These are phyloP conservation scores for Coemansia sp. DNA, from an alignment of 192 early-diverging fungal genomes.

Conservation along the genomic window DNA sequence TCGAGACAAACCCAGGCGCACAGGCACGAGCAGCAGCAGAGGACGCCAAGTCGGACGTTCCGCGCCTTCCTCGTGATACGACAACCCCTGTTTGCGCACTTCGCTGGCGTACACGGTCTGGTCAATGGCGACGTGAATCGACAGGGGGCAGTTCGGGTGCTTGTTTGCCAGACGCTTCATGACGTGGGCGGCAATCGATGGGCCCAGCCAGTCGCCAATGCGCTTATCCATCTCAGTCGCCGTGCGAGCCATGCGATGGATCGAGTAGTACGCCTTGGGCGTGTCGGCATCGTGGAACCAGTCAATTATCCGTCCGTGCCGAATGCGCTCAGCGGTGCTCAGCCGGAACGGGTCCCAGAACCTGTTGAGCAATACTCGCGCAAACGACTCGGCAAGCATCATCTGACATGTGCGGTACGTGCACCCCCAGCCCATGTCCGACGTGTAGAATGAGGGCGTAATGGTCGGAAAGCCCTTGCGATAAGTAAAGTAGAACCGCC, in stretches of 20 bases:
- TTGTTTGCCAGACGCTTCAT: slow-evolving; percentile 51
- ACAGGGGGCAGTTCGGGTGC: slow-evolving; percentile 45
- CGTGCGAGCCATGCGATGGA: slow-evolving; percentile 54
- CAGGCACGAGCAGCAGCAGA: slow-evolving; percentile 51
- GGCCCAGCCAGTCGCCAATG: slow-evolving; percentile 56
- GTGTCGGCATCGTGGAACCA: slow-evolving; percentile 52
- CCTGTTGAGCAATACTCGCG: slow-evolving; percentile 45
- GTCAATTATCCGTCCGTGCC: slow-evolving; percentile 45
- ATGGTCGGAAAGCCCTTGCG: slow-evolving; percentile 54
- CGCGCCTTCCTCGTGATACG: slow-evolving; percentile 14
- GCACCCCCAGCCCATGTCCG: slow-evolving; percentile 58
- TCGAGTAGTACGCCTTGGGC: slow-evolving; percentile 47
- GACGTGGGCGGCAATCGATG: slow-evolving; percentile 55
- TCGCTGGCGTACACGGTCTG: slow-evolving; percentile 52
- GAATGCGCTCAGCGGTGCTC: slow-evolving; percentile 24
- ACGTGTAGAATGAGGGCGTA: slow-evolving; percentile 56
- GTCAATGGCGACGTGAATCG: slow-evolving; percentile 54
- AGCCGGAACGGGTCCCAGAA: slow-evolving; percentile 54
- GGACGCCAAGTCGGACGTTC: slow-evolving; percentile 37
- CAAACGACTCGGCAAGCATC: slow-evolving; percentile 54
- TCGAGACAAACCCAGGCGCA: slow-evolving; percentile 52
- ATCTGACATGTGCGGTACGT: slow-evolving; percentile 58
- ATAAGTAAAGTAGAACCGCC: slow-evolving; percentile 55
- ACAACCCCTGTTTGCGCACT: slow-evolving; percentile 42
- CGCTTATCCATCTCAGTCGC: slow-evolving; percentile 54